Conservation (phyloP, 2,329 filamentous ascomycete genomes). For the Penicillium crustosum region DNA sequence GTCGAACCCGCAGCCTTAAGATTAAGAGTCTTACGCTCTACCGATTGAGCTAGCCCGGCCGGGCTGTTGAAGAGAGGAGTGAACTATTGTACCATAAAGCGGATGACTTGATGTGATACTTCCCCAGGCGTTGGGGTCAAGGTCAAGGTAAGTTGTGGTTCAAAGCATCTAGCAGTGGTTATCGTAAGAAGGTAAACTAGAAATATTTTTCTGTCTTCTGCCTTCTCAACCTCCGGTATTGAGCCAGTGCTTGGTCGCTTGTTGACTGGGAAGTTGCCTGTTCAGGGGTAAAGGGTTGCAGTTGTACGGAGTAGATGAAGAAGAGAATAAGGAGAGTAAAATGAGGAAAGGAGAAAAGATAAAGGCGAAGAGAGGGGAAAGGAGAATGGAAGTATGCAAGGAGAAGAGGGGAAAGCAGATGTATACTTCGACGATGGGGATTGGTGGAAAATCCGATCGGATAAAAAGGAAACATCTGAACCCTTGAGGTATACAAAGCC, state of each 20-base stretch:
- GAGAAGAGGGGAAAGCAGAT: not conserved
- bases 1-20: constrained; percentile 47
- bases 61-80: not conserved
- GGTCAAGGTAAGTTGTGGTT: not conserved
- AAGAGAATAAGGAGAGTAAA: not conserved
- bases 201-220: no score
- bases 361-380: not conserved
- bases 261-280: not conserved
- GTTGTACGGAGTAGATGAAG: not conserved
- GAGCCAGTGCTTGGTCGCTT: not conserved
- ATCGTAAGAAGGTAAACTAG: not conserved
- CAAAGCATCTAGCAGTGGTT: not conserved
- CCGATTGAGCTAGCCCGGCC: constrained; percentile 52
- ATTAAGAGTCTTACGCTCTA: constrained; percentile 53
- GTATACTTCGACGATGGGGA: not conserved
- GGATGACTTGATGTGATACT: accelerated
- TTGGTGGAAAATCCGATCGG: not conserved
- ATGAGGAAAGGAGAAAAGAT: not conserved
- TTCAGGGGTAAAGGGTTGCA: not conserved
- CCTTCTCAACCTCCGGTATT: not conserved
- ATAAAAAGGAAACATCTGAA: not conserved
- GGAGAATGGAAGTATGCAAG: not conserved
- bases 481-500: not conserved
- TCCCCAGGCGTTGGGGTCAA: not conserved
- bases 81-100: not conserved